phyloP scores from a whole-genome alignment of 345 rosid species.

The Odontarrhena argentea region DNA sequence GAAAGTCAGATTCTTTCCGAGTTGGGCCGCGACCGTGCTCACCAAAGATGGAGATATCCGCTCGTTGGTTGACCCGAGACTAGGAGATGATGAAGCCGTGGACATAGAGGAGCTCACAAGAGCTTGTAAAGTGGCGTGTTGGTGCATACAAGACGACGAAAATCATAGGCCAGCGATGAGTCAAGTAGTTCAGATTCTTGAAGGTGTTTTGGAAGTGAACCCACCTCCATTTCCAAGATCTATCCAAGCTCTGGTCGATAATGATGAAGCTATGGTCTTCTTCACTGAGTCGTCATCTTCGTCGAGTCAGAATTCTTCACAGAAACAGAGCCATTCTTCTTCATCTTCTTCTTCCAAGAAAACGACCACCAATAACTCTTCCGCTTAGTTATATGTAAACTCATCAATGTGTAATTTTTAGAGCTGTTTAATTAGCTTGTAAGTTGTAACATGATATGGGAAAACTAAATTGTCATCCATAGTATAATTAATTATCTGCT shows the following conservation, averaged over 20 bases:
- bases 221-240: conserved; percentile 63
- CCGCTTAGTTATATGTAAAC: conserved; percentile 12
- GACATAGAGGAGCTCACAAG: conserved; percentile 63
- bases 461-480: not conserved
- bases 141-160: conserved; percentile 94
- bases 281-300: conserved; percentile 43
- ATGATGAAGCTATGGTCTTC: conserved; percentile 35
- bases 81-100: conserved; percentile 48
- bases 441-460: not conserved
- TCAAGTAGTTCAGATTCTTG: conserved; percentile 84
- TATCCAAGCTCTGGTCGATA: conserved; percentile 50
- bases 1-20: conserved; percentile 60
- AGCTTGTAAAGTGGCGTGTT: conserved; percentile 70
- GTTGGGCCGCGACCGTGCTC: conserved; percentile 53
- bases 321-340: conserved; percentile 34
- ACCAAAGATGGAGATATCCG: conserved; percentile 53
- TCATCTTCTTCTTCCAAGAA: conserved; percentile 29
- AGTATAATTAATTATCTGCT: conserved; percentile 19
- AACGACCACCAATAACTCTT: conserved; percentile 23
- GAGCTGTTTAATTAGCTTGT: not conserved
- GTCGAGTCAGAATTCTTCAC: conserved; percentile 32
- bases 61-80: conserved; percentile 55
- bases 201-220: conserved; percentile 64
- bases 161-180: conserved; percentile 73
- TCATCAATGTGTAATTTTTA: not conserved